phyloP scores from a whole-genome alignment of 352 stramenopile species.

The Globisporangium paddicum region DNA sequence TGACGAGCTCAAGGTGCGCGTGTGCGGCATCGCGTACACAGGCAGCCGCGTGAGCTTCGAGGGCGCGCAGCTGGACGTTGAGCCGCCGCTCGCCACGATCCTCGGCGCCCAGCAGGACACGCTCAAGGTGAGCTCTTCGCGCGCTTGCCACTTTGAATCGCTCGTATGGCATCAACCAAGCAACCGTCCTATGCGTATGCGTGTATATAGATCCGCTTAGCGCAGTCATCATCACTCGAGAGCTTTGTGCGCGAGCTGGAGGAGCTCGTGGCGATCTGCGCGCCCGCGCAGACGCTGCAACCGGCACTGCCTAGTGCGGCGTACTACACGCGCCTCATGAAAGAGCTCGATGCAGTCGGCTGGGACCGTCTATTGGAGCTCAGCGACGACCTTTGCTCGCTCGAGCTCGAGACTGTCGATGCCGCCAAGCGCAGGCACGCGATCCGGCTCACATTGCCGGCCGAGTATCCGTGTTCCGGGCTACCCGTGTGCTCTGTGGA shows the following conservation, averaged over 20 bases:
- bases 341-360: constrained; percentile 53
- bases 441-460: constrained; percentile 36
- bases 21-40: constrained; percentile 29
- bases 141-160: too few relatives aligned
- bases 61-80: constrained; percentile 42
- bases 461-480: constrained; percentile 26
- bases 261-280: constrained; percentile 52
- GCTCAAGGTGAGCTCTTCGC: constrained; percentile 31
- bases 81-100: constrained; percentile 40
- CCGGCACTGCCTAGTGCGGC: constrained; percentile 30
- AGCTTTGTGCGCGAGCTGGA: constrained; percentile 52
- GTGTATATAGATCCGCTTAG: constrained; percentile 31
- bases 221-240: constrained; percentile 46
- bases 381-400: constrained; percentile 45
- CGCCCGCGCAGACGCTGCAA: constrained; percentile 2
- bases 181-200: not conserved
- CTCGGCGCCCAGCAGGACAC: constrained; percentile 36
- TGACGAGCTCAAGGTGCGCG: constrained; percentile 47
- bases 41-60: constrained; percentile 26
- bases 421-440: constrained; percentile 31
- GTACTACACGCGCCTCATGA: constrained; percentile 62
- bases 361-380: constrained; percentile 51
- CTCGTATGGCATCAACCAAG: too few relatives aligned
- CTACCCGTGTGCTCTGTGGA: constrained; percentile 43
- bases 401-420: constrained; percentile 55